Conservation (phyloP, 2,329 filamentous ascomycete genomes). For the Ceratocystis destructans region DNA sequence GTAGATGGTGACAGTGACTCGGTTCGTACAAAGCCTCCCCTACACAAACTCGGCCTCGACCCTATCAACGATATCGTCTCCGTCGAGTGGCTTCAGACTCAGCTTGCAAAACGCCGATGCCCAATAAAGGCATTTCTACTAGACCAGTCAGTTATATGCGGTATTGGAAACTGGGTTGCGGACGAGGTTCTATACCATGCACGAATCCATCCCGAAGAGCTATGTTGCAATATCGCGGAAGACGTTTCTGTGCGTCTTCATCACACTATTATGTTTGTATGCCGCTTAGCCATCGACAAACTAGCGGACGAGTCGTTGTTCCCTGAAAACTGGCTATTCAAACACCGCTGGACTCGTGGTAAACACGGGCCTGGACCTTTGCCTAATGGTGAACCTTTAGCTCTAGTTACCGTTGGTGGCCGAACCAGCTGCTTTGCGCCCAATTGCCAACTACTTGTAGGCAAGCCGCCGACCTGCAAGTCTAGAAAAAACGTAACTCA, state of each 20-base stretch:
- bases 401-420: constrained; percentile 78
- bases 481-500: not conserved
- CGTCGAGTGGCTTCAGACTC: constrained; percentile 55
- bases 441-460: constrained; percentile 45
- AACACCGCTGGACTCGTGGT: constrained; percentile 79
- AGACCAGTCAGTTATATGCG: constrained; percentile 77
- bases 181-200: constrained; percentile 90
- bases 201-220: constrained; percentile 80
- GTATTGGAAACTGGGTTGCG: constrained; percentile 93
- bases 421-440: constrained; percentile 84
- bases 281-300: constrained; percentile 60
- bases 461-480: not conserved
- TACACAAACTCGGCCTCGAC: constrained; percentile 88
- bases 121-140: constrained; percentile 81
- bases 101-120: constrained; percentile 62
- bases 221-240: constrained; percentile 66
- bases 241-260: constrained; percentile 59
- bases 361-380: constrained; percentile 57
- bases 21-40: constrained; percentile 61
- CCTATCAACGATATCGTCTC: constrained; percentile 74
- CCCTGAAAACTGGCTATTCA: constrained; percentile 77
- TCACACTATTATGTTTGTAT: constrained; percentile 62
- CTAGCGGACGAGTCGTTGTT: constrained; percentile 73
- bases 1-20: constrained; percentile 65
- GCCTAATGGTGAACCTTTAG: constrained; percentile 73